These are phyloP conservation scores for Cyberlindnera samutprakarnensis DNA, from an alignment of 805 yeast genomes.

Conservation along the genomic window DNA sequence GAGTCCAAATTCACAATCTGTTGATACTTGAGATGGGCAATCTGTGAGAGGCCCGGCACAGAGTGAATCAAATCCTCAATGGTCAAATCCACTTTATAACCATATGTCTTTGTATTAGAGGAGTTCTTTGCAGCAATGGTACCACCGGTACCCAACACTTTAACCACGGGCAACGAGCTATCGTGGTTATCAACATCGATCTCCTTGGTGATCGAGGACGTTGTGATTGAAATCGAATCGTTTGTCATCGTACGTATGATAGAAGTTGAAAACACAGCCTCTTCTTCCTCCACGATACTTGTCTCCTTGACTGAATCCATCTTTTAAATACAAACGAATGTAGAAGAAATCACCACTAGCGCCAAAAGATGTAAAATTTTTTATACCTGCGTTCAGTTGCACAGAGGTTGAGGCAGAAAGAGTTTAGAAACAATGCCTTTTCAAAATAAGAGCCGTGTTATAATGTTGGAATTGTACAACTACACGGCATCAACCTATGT, in stretches of 20 bases:
- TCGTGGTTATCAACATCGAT: constrained; percentile 20
- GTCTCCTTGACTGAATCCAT: constrained; percentile 10
- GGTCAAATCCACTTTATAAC: constrained; percentile 47
- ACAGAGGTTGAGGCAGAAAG: no score
- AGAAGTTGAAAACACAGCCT: constrained; percentile 2
- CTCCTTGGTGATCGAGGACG: constrained; percentile 17
- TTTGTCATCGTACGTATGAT: constrained; percentile 4
- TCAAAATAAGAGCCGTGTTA: no score
- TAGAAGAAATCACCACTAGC: no score
- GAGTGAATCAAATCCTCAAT: constrained; percentile 44
- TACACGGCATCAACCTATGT: no score
- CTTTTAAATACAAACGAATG: no score
- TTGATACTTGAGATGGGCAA: constrained; percentile 53
- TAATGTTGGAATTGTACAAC: no score
- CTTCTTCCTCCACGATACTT: constrained; percentile 4
- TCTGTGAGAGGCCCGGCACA: constrained; percentile 52
- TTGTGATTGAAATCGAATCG: constrained; percentile 19
- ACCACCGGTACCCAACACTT: constrained; percentile 54
- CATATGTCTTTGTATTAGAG: constrained; percentile 41
- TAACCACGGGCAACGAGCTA: constrained; percentile 26
- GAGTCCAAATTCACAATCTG: constrained; percentile 59
- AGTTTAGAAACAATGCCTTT: no score
- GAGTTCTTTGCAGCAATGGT: constrained; percentile 51
- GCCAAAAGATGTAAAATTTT: no score
- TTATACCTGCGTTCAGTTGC: no score